These are phyloP conservation scores for Pterothamnion heteromorphum DNA, from an alignment of 31 red algal genomes.

Conservation along the genomic window DNA sequence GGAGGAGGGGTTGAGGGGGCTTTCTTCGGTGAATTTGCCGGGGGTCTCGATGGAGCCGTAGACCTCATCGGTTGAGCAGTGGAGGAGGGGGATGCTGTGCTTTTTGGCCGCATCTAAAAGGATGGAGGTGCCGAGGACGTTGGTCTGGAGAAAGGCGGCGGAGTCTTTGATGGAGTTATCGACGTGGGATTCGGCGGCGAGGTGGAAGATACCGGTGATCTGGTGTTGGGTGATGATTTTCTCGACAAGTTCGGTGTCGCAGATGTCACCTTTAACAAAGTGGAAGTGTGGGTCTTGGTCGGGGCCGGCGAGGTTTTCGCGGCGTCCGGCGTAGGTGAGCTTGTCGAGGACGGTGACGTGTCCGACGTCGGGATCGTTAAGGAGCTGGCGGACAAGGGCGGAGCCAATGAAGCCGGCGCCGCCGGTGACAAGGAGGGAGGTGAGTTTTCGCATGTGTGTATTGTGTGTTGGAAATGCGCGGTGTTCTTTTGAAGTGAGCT, in stretches of 20 bases:
- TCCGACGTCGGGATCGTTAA: neutral
- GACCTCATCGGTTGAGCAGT: neutral
- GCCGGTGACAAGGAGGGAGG: neutral
- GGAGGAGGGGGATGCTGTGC: neutral
- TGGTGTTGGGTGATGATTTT: neutral
- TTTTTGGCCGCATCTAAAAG: neutral
- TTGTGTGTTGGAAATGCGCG: no score
- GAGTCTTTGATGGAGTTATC: neutral
- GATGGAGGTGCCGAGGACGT: neutral
- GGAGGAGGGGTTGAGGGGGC: neutral
- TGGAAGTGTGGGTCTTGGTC: neutral
- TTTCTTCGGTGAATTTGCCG: neutral
- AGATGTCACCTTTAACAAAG: neutral
- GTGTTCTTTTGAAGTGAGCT: no score
- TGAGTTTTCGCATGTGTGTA: no score
- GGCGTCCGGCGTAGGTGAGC: neutral
- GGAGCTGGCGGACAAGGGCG: neutral
- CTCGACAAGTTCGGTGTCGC: neutral
- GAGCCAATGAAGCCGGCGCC: neutral
- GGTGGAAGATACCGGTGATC: neutral
- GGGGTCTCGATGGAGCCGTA: neutral
- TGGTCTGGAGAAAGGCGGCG: neutral
- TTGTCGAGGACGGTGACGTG: neutral
- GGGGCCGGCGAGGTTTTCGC: neutral
- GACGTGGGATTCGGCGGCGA: slow-evolving; percentile 5